These are phyloP conservation scores for Chaetomium fimeti DNA, from an alignment of 495 filamentous ascomycete genomes.

Conservation along the genomic window DNA sequence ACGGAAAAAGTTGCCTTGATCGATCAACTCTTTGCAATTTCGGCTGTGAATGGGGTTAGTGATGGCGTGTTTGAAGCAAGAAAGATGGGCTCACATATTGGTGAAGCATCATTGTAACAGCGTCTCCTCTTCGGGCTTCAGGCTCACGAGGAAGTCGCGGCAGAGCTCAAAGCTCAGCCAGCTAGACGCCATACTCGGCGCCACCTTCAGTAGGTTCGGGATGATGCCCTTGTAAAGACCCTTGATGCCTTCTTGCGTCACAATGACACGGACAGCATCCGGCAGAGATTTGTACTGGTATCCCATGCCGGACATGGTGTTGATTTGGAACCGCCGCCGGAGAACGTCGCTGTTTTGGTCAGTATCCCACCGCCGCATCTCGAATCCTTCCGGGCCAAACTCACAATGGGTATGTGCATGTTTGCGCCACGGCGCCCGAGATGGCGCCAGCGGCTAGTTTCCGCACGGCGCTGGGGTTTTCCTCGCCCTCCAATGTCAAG, in stretches of 20 bases:
- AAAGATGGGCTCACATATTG: background rate
- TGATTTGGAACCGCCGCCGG: constrained; percentile 95
- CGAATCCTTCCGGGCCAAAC: constrained; percentile 31
- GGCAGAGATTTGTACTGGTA: constrained; percentile 87
- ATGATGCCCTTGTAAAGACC: constrained; percentile 92
- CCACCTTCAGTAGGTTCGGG: constrained; percentile 93
- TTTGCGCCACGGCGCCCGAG: constrained; percentile 94
- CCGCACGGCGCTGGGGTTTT: constrained; percentile 72
- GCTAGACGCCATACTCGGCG: constrained; percentile 96
- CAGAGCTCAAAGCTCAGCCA: constrained; percentile 97
- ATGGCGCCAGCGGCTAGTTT: constrained; percentile 88
- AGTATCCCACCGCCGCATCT: constrained; percentile 14
- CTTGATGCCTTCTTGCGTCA: constrained; percentile 64
- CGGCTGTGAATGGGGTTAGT: background rate
- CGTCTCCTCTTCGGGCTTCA: constrained; percentile 47
- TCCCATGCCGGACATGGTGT: constrained; percentile 98
- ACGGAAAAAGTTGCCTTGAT: constrained; percentile 11
- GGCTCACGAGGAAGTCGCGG: constrained; percentile 72
- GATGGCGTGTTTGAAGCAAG: background rate
- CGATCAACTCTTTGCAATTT: background rate
- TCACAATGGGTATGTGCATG: constrained; percentile 97
- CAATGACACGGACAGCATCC: constrained; percentile 79
- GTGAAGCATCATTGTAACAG: constrained; percentile 28
- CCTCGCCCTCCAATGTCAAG: constrained; percentile 82
- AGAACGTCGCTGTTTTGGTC: constrained; percentile 71